A percentile compares a stretch with the other conserved stretches of the same genome.
Evolutionary conservation across 2,329 filamentous ascomycete species (phyloP).

Genomic region (Rhinocladiella similis): DNA sequence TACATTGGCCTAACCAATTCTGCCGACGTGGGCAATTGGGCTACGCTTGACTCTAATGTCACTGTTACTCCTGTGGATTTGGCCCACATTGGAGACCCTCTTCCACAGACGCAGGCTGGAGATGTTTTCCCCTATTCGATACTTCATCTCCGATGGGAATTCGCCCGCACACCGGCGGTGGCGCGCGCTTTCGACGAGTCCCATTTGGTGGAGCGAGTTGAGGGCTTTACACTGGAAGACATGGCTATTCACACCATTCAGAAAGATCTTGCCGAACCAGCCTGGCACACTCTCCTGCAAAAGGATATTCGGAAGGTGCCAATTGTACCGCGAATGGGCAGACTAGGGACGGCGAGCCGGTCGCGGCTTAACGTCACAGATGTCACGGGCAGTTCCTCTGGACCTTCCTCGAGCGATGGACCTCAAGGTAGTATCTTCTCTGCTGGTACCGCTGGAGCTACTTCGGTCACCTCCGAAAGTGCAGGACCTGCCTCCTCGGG

Average conservation of each 20-base stretch:
- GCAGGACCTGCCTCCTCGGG: slow-evolving; percentile 2
- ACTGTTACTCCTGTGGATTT: slow-evolving; percentile 33
- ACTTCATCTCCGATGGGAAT: slow-evolving; percentile 52
- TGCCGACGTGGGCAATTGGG: slow-evolving; percentile 45
- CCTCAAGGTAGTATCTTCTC: slow-evolving; percentile 30
- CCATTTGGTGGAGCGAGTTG: slow-evolving; percentile 45
- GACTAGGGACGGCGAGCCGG: slow-evolving; percentile 8
- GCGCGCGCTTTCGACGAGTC: slow-evolving; percentile 29
- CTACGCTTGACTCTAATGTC: slow-evolving; percentile 50
- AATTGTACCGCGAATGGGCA: slow-evolving; percentile 5
- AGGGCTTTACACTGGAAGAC: slow-evolving; percentile 55
- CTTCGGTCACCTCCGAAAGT: slow-evolving; percentile 33
- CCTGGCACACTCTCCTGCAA: slow-evolving; percentile 49
- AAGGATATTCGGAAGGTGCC: slow-evolving; percentile 57
- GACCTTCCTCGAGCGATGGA: slow-evolving; percentile 33
- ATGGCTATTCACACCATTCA: slow-evolving; percentile 53
- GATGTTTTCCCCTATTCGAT: slow-evolving; percentile 52
- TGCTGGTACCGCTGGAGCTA: slow-evolving; percentile 24
- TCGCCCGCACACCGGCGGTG: slow-evolving; percentile 25
- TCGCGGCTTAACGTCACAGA: slow-evolving; percentile 6
- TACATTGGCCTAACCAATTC: slow-evolving; percentile 51
- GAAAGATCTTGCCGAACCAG: slow-evolving; percentile 47
- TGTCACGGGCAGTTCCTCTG: slow-evolving; percentile 27
- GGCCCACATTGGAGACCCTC: slow-evolving; percentile 20
- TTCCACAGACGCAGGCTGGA: slow-evolving; percentile 27